These are phyloP conservation scores for Colletotrichum chlorophyti DNA, from an alignment of 2,329 filamentous ascomycete genomes.

Conservation along the genomic window DNA sequence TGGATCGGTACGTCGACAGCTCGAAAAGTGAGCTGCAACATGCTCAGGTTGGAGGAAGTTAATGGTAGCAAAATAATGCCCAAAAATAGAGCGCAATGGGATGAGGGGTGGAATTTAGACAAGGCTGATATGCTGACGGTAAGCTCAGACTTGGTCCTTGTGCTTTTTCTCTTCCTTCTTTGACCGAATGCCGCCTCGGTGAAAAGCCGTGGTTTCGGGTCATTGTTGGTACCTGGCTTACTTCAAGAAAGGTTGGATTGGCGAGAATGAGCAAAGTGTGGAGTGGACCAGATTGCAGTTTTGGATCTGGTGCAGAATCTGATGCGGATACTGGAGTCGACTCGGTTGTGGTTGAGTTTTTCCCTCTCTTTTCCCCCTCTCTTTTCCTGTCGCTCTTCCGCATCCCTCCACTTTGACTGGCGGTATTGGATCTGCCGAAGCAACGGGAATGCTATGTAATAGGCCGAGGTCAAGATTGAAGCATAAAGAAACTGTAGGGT, in stretches of 20 bases:
- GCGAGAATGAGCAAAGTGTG: conserved; percentile 6
- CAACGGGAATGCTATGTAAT: no score
- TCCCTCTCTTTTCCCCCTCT: background rate
- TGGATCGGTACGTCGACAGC: no score
- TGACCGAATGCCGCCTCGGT: conserved; percentile 12
- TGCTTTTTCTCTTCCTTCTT: conserved; percentile 1
- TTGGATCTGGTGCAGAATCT: background rate
- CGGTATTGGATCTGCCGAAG: conserved; percentile 9
- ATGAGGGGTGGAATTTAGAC: background rate
- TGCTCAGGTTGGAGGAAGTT: background rate
- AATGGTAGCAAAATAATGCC: background rate
- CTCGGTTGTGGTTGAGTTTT: background rate
- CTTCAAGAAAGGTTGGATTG: conserved; percentile 19
- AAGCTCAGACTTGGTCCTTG: no score
- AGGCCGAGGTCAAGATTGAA: conserved; percentile 19
- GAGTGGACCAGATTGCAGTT: background rate
- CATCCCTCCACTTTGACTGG: no score
- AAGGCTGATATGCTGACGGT: no score
- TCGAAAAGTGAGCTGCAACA: conserved; percentile 10
- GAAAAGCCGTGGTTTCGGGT: conserved; percentile 25
- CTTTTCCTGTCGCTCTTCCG: background rate
- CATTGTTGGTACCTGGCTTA: conserved; percentile 7
- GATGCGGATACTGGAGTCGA: background rate
- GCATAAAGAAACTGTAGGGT: conserved; percentile 17
- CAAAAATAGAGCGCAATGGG: no score